Evolutionary conservation across 139 green algal genomes (phyloP).

Genomic region (Zygnema circumcarinatum): DNA sequence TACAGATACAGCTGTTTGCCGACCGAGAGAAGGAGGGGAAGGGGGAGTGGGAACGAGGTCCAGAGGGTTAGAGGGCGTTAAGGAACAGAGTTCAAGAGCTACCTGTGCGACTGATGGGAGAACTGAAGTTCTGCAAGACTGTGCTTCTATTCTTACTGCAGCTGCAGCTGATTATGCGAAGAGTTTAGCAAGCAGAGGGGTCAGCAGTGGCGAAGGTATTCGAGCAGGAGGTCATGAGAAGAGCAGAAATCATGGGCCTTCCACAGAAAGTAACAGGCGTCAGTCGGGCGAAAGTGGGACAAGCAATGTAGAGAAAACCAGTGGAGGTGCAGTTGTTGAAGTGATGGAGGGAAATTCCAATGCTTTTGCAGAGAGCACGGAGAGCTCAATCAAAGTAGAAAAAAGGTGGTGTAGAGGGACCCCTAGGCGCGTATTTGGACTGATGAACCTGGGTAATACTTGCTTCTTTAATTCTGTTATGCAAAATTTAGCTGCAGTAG

Average conservation of each 20-base stretch:
- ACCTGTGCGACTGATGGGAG: neutral
- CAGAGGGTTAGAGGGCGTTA: neutral
- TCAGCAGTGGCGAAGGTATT: neutral
- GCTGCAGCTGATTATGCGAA: neutral
- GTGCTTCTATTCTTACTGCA: neutral
- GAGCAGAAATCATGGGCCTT: neutral
- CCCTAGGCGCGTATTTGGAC: neutral
- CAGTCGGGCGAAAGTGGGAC: neutral
- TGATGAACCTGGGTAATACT: conserved; percentile 57
- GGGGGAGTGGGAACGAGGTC: neutral
- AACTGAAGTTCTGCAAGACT: neutral
- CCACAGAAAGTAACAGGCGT: neutral
- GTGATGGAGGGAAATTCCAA: neutral
- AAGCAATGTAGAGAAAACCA: neutral
- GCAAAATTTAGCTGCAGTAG: conserved; percentile 48
- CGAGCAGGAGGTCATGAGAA: neutral
- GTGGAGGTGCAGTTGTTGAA: neutral
- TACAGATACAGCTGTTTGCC: neutral
- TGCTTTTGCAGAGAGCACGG: conserved; percentile 7
- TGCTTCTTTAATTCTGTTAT: conserved; percentile 62
- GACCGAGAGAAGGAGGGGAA: conserved; percentile 11
- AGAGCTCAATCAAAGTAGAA: neutral
- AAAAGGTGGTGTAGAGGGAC: neutral
- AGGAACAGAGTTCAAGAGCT: neutral
- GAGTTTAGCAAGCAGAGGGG: neutral